Base-by-base conservation (phyloP, 192 early-diverging fungal species). In the Rhizophagus sp. region DNA sequence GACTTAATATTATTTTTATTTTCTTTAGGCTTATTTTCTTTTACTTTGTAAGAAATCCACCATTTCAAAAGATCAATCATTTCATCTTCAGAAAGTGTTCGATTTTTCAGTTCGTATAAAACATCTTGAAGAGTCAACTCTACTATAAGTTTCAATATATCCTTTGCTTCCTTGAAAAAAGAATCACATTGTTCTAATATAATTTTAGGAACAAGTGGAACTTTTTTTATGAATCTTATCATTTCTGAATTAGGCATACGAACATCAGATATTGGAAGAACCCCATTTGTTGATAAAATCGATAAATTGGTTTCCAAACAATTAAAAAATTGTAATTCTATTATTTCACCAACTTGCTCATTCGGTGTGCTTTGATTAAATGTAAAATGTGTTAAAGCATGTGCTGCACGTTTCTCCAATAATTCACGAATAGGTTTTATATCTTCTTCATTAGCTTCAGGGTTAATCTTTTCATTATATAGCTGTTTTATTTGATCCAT, bases 341-440 rank as follows among this genome's bases (percentile, higher is more conserved):
- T 84, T 17, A 93, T 85, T 17, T 84, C 78, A 8, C 93, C 90
- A 8, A 96, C 92, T 39, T 89, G 83, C 0, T 82, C 62, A 41
- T 88, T 89, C 8, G 96, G 96, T 11, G 95, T 97, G 50, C 92
- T 92, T 9, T 81, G 82, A n/a, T 88, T 84, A 66, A 93, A 93
- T 2, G 90, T 84, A 78, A 96, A 96, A 0, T 89, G 84, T 25
- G 82, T 82, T 49, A 96, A 76, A 5, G 91, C 87, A 81, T 95
- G 94, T 0, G 87, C 80, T 3, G 90, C 92, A 17, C 90, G 89
- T 17, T 90, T 90, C n/a, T 88, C 81, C 19, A 73, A 13, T 9
- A 13, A 73, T 27, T 73, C 70, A 25, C 11, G 44, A 4, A 27
- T 49, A 4, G 25, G 8, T 15, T 11, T 73, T 75, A 76, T 87